Percentiles rank a stretch among this genome's conserved stretches.
Conservation (phyloP, 176 grass and related monocot genomes). For the Pontederia paniculata region DNA sequence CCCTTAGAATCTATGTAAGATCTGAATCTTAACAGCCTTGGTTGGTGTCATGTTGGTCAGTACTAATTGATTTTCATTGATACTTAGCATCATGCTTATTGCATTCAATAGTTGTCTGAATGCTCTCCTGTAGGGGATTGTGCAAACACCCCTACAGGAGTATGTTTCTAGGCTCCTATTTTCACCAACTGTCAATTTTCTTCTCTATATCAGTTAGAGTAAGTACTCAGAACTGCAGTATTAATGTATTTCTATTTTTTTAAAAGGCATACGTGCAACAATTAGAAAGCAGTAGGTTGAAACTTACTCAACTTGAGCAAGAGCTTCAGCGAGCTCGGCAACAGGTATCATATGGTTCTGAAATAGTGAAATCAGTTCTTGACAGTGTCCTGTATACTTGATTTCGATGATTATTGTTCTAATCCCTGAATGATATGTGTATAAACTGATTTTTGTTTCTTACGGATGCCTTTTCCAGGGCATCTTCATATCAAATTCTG, state of each 20-base stretch:
- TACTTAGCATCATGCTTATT: too few species aligned
- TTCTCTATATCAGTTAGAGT: too few species aligned
- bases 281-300: conserved; percentile 86
- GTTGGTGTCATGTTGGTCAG: too few species aligned
- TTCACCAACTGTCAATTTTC: too few species aligned
- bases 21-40: too few species aligned
- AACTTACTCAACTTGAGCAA: conserved; percentile 91
- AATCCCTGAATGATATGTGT: conserved; percentile 3
- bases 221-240: not conserved
- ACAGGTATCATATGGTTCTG: conserved; percentile 41
- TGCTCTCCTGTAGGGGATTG: too few species aligned
- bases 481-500: conserved; percentile 75
- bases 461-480: conserved; percentile 36
- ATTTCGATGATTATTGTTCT: conserved; percentile 5
- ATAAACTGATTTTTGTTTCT: conserved; percentile 8
- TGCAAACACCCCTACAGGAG: too few species aligned
- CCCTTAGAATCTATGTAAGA: too few species aligned
- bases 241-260: not conserved
- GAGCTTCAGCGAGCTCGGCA: conserved; percentile 72
- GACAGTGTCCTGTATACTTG: not conserved
- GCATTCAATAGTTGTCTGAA: too few species aligned
- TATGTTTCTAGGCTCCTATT: too few species aligned
- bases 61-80: too few species aligned
- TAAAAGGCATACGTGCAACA: conserved; percentile 85
- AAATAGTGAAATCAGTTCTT: not conserved